Evolutionary conservation across 2,329 filamentous ascomycete genomes (phyloP), one percentile per base, ranked within the genome.

Genomic region (Mariannaea sp.): DNA sequence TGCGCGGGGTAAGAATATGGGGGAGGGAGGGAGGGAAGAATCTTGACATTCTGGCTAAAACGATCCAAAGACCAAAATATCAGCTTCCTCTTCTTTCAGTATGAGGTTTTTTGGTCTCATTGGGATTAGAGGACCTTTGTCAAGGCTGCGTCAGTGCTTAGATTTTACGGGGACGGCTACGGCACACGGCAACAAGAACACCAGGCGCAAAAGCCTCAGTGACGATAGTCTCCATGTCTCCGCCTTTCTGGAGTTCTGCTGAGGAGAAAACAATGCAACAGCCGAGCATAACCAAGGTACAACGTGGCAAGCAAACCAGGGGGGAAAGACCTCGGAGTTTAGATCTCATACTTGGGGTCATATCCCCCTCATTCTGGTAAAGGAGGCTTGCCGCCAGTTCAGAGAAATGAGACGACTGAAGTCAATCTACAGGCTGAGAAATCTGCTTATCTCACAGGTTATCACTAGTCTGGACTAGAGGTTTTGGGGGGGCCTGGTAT

Each of bases 221-320:
- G 29, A 20, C 9, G 35, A 40, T 26, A 39, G 35, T 46, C 39
- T 56, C 57, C 57, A 54, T 60, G 47, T 58, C 35, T 58, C 57
- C 57, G 57, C 50, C 22, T 32, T 33, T 49, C 49, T 29, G 10
- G 47, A 39, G 3, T 13, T 24, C 43, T 44, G 17, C 35, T 56
- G 35, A 40, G 40, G 29, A 49, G 29, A 24, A n/a, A 29, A 32
- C 42, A 22, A 49, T 30, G 32, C 12, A 32, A 55, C 46, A 60
- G 38, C 57, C 57, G 57, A 60, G 9, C 45, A 53, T 60, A 56
- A 42, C 55, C 55, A 39, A 58, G 55, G 57, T 54, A 30, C 41
- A 40, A 29, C 19, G 36, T 52, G 29, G 13, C 52, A 49, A 22
- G 50, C 9, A 29, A 27, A 39, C 41, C 44, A 20, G 48, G 48